Base-by-base conservation (phyloP, 139 green algal genomes). In the Nannochloris sp. region DNA sequence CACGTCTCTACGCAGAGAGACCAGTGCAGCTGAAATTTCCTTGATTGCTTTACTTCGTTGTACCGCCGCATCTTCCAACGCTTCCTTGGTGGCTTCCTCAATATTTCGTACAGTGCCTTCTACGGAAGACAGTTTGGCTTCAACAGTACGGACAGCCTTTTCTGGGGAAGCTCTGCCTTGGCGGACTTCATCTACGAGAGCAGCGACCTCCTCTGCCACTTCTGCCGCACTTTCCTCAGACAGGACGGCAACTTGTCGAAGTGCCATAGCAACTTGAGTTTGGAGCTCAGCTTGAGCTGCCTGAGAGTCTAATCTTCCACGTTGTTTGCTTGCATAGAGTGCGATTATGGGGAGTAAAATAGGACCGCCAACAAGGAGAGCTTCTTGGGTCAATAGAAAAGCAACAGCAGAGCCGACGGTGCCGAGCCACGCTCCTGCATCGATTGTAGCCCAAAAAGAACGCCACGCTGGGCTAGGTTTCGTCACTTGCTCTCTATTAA, bases 321-420 rank as follows among this genome's bases (percentile, higher is more conserved):
- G 58, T 56, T 79, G 68, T 13, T 64, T 48, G 35, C 53, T 72
- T 7, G 77, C 77, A 48, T 71, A 82, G 23, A 81, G 59, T 12
- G 68, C 77, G 10, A 84, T 4, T 31, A 84, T 34, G 4, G 77
- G 77, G 35, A 84, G 45, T 31, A 79, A 39, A 6, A 82, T 39
- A 14, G 73, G 73, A 2, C 70, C 62, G 4, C 55, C 54, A 4
- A 62, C 59, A 1, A 84, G 61, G 47, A 79, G 51, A 12, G 61
- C 60, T 62, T 84, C 73, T 56, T 75, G 60, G 0, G 74, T 82
- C 13, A 84, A 25, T 0, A 84, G 36, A 36, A 84, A 82, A 3
- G 77, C 77, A n/a, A 74, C 51, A 1, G 77, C 73, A 5, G 56
- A 62, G 10, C 54, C 61, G 7, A 84, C 27, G 7, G 77, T 66